Evolutionary conservation across 129 eudicot species (phyloP).

Genomic region (Oenanthe sinensis): DNA sequence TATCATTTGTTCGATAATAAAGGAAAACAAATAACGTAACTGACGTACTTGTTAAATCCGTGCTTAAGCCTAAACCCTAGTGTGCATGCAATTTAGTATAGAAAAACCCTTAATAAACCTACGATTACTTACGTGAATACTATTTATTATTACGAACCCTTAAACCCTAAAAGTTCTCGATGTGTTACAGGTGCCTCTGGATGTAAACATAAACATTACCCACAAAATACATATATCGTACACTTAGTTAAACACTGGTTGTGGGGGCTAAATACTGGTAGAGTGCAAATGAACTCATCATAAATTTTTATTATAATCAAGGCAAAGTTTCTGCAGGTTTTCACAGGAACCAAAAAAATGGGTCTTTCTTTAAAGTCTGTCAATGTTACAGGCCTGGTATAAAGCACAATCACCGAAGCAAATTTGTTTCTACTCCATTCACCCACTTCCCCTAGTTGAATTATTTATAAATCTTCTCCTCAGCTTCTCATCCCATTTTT

Average conservation of each 20-base stretch:
- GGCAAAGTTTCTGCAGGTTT: conserved; percentile 2
- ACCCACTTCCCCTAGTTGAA: neutral
- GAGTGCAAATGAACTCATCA: neutral
- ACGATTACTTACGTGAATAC: too few species aligned
- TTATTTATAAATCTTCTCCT: neutral
- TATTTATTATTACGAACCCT: too few species aligned
- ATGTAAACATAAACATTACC: neutral
- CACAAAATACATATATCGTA: too few species aligned
- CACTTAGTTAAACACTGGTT: neutral
- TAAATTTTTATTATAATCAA: neutral
- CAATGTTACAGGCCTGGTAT: neutral
- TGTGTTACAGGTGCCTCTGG: neutral
- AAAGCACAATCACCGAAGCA: conserved; percentile 3
- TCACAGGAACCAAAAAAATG: neutral
- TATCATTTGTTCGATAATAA: too few species aligned
- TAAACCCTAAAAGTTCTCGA: neutral
- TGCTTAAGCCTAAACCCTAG: too few species aligned
- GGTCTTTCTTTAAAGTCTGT: conserved; percentile 7
- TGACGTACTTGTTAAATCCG: too few species aligned
- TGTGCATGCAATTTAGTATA: too few species aligned
- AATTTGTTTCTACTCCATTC: neutral
- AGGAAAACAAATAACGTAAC: too few species aligned
- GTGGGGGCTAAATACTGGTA: neutral
- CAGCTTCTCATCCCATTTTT: neutral
- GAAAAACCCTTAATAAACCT: too few species aligned